Conservation (phyloP, 148 eudicot species). For the Rhododendron ovatum region DNA sequence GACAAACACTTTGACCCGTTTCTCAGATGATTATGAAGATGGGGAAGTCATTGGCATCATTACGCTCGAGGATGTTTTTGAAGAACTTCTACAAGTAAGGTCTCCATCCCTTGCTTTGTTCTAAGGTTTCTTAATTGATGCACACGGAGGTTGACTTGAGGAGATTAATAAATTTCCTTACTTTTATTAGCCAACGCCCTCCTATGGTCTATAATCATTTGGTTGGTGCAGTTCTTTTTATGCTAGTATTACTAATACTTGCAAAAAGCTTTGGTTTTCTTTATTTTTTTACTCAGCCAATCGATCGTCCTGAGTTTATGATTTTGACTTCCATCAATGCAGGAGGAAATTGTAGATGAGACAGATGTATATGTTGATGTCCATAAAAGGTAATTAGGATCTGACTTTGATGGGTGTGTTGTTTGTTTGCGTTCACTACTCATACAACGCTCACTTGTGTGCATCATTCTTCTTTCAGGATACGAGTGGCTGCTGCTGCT, state of each 20-base stretch:
- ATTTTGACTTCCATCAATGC: constrained; percentile 19
- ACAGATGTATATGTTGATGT: constrained; percentile 83
- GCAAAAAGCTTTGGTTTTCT: not conserved
- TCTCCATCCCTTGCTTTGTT: constrained; percentile 8
- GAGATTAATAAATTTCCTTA: not conserved
- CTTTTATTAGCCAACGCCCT: not conserved
- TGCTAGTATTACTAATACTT: not conserved
- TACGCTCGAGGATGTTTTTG: constrained; percentile 92
- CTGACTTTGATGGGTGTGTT: not conserved
- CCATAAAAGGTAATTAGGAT: constrained; percentile 59
- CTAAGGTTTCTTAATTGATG: not conserved
- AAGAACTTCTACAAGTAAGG: constrained; percentile 85
- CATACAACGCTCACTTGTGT: not conserved
- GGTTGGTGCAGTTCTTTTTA: not conserved
- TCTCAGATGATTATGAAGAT: constrained; percentile 61
- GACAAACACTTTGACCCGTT: constrained; percentile 23
- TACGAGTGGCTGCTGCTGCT: constrained; percentile 79
- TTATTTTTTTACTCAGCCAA: not conserved
- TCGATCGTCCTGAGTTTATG: not conserved
- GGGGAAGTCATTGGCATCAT: constrained; percentile 89
- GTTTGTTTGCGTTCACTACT: not conserved
- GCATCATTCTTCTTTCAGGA: constrained; percentile 35
- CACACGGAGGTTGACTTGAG: not conserved
- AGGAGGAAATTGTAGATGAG: constrained; percentile 94
- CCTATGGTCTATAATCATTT: not conserved